Conservation (phyloP, 164 flowering plant genomes). For the Amborella trichopoda region DNA sequence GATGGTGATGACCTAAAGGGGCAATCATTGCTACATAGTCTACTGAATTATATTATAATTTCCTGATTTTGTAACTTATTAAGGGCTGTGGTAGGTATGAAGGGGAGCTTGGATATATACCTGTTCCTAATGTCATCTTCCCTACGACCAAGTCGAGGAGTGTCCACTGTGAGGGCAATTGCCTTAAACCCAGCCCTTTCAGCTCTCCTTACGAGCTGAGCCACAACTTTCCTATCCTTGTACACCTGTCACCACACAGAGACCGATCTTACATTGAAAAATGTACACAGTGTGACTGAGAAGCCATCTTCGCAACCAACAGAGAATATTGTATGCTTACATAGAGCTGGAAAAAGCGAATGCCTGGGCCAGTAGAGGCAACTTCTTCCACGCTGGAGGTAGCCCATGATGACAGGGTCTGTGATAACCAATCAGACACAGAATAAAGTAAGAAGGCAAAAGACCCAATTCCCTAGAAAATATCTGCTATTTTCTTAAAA, state of each 20-base stretch:
- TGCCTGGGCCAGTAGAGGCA: conserved; percentile 80
- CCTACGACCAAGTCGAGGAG: conserved; percentile 87
- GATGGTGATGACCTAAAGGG: too few species aligned
- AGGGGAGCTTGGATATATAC: too few species aligned
- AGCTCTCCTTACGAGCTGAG: conserved; percentile 82
- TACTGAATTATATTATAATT: too few species aligned
- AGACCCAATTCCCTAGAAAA: too few species aligned
- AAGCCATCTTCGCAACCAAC: too few species aligned
- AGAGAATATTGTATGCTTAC: conserved; percentile 22
- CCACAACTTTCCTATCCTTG: conserved; percentile 70
- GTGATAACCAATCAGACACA: conserved; percentile 10
- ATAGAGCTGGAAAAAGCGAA: conserved; percentile 91
- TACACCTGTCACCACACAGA: conserved; percentile 40
- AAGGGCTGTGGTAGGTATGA: too few species aligned
- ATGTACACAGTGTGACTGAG: too few species aligned
- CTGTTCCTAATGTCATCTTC: conserved; percentile 95
- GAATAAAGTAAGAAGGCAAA: neutral
- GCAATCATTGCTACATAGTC: too few species aligned
- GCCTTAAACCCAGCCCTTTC: conserved; percentile 93
- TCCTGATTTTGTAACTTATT: too few species aligned
- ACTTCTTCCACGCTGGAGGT: conserved; percentile 92
- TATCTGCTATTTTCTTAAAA: too few species aligned
- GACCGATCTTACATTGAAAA: neutral
- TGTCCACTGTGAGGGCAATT: conserved; percentile 88
- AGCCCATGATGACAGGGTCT: conserved; percentile 83